These are phyloP conservation scores for Aurifilum marmelostoma DNA, from an alignment of 2,329 filamentous ascomycete genomes.

Conservation along the genomic window DNA sequence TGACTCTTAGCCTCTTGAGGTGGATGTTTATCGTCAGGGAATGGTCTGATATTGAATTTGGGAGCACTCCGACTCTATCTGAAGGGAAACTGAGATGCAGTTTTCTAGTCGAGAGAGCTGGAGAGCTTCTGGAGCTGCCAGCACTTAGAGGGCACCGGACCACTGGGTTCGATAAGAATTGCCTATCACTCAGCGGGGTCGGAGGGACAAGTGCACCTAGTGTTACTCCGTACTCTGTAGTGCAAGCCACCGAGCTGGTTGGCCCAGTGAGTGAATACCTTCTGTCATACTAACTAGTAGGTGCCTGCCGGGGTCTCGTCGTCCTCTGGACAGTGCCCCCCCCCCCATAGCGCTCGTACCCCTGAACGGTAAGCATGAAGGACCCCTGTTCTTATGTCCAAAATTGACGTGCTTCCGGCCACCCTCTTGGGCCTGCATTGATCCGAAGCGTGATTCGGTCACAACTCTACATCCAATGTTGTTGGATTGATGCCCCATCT, in stretches of 20 bases:
- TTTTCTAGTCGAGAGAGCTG: neutral
- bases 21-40: neutral
- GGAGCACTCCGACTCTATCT: neutral
- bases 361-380: neutral
- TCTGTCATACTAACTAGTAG: neutral
- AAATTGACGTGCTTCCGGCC: neutral
- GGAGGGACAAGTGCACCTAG: neutral
- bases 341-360: neutral
- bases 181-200: conserved; percentile 10
- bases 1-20: neutral
- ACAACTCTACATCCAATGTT: conserved; percentile 2
- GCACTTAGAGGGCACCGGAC: neutral
- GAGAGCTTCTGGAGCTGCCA: neutral
- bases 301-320: conserved; percentile 6
- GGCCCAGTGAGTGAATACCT: neutral
- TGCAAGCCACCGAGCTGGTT: neutral
- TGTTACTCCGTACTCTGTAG: neutral
- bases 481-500: neutral
- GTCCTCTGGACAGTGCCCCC: neutral
- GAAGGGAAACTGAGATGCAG: neutral
- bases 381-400: conserved; percentile 7
- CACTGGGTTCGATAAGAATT: conserved; percentile 7
- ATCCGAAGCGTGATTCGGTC: neutral
- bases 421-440: neutral
- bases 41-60: neutral